A percentile compares a stretch with the other conserved stretches of the same genome.
Evolutionary conservation across 2,329 filamentous ascomycete genomes (phyloP).

Genomic region (Periconia digitata): DNA sequence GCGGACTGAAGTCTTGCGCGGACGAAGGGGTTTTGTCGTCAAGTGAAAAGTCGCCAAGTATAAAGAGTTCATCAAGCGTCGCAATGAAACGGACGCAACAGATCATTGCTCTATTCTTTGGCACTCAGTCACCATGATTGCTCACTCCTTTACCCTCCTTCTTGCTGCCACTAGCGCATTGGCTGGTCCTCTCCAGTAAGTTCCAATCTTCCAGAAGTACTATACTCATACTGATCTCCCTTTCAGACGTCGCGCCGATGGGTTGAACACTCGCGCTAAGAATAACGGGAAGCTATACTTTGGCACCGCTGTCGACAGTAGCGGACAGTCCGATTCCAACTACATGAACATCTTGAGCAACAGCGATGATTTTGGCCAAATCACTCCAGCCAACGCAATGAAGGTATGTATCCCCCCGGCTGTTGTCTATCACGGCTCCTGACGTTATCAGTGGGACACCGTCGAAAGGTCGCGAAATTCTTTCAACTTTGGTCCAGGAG

Average conservation of each 20-base stretch:
- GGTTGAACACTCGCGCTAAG: constrained; percentile 23
- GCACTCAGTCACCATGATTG: constrained; percentile 7
- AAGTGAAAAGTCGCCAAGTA: background rate
- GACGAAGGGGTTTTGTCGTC: background rate
- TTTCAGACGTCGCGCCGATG: constrained; percentile 19
- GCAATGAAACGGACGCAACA: background rate
- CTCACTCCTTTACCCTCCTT: constrained; percentile 13
- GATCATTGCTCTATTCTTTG: background rate
- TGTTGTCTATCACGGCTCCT: background rate
- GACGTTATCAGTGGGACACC: constrained; percentile 28
- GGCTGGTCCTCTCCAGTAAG: constrained; percentile 16
- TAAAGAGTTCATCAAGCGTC: background rate
- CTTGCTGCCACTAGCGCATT: constrained; percentile 16
- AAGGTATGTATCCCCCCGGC: constrained; percentile 12
- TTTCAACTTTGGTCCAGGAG: constrained; percentile 33
- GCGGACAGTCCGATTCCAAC: constrained; percentile 17
- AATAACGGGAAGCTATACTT: constrained; percentile 27
- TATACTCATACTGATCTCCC: constrained; percentile 5
- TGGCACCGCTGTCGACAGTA: constrained; percentile 29
- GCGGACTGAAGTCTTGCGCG: background rate
- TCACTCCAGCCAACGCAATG: constrained; percentile 25
- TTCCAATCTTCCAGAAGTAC: background rate
- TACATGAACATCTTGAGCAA: constrained; percentile 23
- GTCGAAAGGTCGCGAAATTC: constrained; percentile 30
- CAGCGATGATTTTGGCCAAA: constrained; percentile 25